Conservation (phyloP, 805 yeast genomes). For the Saturnispora hagleri region DNA sequence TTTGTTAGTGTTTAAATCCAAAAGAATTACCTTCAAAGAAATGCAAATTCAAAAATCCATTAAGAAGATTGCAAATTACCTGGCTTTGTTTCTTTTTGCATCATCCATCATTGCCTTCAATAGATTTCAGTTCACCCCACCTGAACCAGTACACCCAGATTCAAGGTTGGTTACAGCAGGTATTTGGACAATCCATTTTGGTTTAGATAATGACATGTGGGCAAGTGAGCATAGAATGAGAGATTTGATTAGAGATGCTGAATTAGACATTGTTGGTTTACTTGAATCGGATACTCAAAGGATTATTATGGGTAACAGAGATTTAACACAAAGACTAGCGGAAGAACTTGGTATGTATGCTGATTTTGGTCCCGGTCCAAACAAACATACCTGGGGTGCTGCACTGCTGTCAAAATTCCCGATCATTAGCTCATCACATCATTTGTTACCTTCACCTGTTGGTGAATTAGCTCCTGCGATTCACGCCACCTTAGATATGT, state of each 20-base stretch:
- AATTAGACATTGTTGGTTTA: slow-evolving; percentile 83
- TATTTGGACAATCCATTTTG: slow-evolving; percentile 97
- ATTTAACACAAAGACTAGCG: slow-evolving; percentile 81
- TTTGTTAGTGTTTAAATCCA: slow-evolving; percentile 36
- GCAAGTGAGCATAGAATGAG: slow-evolving; percentile 87
- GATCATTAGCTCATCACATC: slow-evolving; percentile 81
- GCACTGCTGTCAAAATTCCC: slow-evolving; percentile 92
- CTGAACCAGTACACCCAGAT: slow-evolving; percentile 60
- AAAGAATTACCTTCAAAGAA: neutral
- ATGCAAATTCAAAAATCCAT: slow-evolving; percentile 4
- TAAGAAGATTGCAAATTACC: slow-evolving; percentile 17
- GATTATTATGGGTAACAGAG: slow-evolving; percentile 91
- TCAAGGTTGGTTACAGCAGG: slow-evolving; percentile 81
- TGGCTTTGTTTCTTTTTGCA: slow-evolving; percentile 33
- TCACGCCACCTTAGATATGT: slow-evolving; percentile 88
- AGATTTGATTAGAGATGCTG: slow-evolving; percentile 72
- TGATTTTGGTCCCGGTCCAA: slow-evolving; percentile 97
- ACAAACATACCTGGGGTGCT: slow-evolving; percentile 97
- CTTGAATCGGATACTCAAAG: slow-evolving; percentile 92
- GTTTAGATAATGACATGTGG: slow-evolving; percentile 97
- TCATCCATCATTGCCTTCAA: slow-evolving; percentile 44
- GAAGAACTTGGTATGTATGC: slow-evolving; percentile 91
- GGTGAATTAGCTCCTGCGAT: slow-evolving; percentile 98
- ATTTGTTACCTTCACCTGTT: slow-evolving; percentile 89
- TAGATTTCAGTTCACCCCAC: slow-evolving; percentile 51